Conservation (phyloP, 2,329 filamentous ascomycete species). For the Aureobasidium leucospermi region DNA sequence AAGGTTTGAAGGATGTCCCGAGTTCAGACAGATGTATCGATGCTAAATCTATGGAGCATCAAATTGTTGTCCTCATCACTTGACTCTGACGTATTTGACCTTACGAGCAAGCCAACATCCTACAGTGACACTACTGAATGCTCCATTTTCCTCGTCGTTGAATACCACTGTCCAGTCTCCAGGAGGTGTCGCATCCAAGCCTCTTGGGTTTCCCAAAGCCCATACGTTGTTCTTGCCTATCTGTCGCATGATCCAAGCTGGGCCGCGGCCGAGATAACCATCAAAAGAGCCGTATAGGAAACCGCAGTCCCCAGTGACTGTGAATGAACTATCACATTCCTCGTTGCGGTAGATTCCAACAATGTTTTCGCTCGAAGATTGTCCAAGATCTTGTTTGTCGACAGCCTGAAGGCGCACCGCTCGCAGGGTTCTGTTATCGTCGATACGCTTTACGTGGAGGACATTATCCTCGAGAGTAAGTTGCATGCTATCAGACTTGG, state of each 20-base stretch:
- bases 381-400: constrained; percentile 10
- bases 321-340: constrained; percentile 33
- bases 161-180: constrained; percentile 39
- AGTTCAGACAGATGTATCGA: no score
- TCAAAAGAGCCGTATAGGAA: constrained; percentile 38
- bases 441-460: constrained; percentile 22
- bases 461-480: constrained; percentile 27
- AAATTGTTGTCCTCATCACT: background rate
- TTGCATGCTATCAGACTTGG: constrained; percentile 21
- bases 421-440: constrained; percentile 26
- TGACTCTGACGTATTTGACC: constrained; percentile 17
- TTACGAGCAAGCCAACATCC: constrained; percentile 37
- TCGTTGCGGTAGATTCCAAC: constrained; percentile 30
- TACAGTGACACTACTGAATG: constrained; percentile 25
- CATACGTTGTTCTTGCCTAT: constrained; percentile 34
- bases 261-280: constrained; percentile 36
- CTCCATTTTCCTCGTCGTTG: constrained; percentile 17
- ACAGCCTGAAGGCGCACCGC: constrained; percentile 21
- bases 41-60: no score
- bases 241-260: constrained; percentile 31
- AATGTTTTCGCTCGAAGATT: constrained; percentile 3
- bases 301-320: constrained; percentile 28
- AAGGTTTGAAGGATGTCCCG: background rate
- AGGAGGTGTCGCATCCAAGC: constrained; percentile 35
- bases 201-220: constrained; percentile 32